Evolutionary conservation across 1,284 basidiomycete genomes (phyloP), one percentile per base, ranked within the genome.

Genomic region (Trametes pubescens): DNA sequence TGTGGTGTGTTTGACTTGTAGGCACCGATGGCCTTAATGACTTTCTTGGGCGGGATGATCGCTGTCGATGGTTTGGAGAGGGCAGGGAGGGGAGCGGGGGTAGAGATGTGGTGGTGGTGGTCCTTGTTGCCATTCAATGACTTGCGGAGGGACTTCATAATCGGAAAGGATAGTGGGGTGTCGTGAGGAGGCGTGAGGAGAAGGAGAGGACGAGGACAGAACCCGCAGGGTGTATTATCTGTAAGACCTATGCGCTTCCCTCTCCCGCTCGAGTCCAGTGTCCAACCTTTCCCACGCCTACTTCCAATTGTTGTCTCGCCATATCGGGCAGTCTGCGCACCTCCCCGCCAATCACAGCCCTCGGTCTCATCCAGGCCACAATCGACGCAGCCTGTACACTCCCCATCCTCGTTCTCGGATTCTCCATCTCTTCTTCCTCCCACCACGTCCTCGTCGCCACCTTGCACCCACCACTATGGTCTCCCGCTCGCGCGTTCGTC

Each of bases 1-100:
- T 94, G 91, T 0, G 95, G 93, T 0, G 90, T 87, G 61, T 85
- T 83, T 1, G 94, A 88, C 48, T 85, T 80, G 79, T 96, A 90
- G 22, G 85, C 77, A 29, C 84, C 78, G 66, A 93, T 82, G 6
- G 98, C 96, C 63, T 94, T 91, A 73, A 99, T 98, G 74, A 99
- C 96, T 77, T 96, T 97, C 79, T 97, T 93, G 0, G 98, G 96
- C 1, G 96, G 96, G 5, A 89, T 79, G 63, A 93, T 87, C 51
- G 90, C 84, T 49, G 87, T 80, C 21, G 86, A 78, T 2, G 92
- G 89, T 72, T 90, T 90, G 51, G 88, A 88, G 37, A 93, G 80
- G 43, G 86, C 70, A 29, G 89, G 86, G 51, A 88, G 78, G 9
- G 87, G 86, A 13, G 87, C 78, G 4, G 89, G 89, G 0, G 87